Evolutionary conservation across 345 rosid species (phyloP).

Genomic region (Sapria himalayana): DNA sequence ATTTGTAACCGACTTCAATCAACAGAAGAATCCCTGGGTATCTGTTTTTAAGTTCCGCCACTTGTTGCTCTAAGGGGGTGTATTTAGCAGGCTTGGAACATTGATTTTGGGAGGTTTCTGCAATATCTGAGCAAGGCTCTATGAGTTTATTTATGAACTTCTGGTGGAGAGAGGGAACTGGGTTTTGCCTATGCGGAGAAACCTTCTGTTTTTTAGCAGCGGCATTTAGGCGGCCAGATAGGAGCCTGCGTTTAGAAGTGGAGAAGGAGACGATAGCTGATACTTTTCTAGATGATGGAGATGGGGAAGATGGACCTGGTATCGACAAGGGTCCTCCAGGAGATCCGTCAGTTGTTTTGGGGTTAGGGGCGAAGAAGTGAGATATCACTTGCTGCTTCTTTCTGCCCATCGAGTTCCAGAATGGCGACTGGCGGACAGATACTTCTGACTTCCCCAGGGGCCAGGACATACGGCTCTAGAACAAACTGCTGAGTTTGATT

Average conservation of each 20-base stretch:
- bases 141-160: conserved; percentile 25
- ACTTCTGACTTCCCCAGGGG: too few relatives aligned
- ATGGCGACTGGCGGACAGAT: too few relatives aligned
- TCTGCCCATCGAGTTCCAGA: conserved; percentile 50
- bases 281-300: conserved; percentile 23
- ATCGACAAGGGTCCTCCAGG: conserved; percentile 3
- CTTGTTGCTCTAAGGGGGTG: conserved; percentile 81
- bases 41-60: conserved; percentile 40
- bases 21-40: conserved; percentile 64
- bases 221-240: conserved; percentile 25
- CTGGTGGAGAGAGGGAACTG: conserved; percentile 21
- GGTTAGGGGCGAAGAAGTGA: conserved; percentile 70
- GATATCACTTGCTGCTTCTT: conserved; percentile 70
- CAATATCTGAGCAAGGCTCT: conserved; percentile 11
- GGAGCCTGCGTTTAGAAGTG: conserved; percentile 51
- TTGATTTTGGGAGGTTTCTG: conserved; percentile 1
- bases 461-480: too few relatives aligned
- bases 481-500: too few relatives aligned
- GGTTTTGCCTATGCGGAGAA: conserved; percentile 33
- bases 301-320: conserved; percentile 11
- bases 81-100: conserved; percentile 14
- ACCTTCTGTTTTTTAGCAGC: conserved; percentile 29
- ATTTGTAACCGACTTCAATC: conserved; percentile 91
- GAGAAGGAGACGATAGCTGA: conserved; percentile 53
- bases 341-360: conserved; percentile 16